Base-by-base conservation (phyloP, 1,139 yeast genomes). In the Hansenula lynferdii region DNA sequence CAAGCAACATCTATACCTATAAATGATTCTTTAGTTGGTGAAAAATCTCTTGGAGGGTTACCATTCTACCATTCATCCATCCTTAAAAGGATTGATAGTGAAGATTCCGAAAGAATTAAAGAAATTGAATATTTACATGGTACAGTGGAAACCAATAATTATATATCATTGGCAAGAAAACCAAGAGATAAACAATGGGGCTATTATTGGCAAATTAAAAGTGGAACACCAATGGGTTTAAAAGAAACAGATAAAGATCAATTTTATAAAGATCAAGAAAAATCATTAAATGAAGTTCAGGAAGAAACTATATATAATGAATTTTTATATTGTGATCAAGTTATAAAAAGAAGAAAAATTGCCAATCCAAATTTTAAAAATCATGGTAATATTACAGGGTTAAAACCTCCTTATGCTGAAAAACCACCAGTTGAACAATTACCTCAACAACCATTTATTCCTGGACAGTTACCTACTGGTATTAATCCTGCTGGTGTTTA, bases 351-450 rank as follows among this genome's bases (percentile, higher is more conserved):
- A 9, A 64, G 60, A 44, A 60, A 69, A 41, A 56, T 53, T 31
- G 71, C 76, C 2, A 72, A 70, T 50, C 68, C 75, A 8, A 73
- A 73, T 47, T 61, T 65, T 35, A 34, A 67, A n/a, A 70, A 69
- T 1, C 57, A 65, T 44, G 59, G 69, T 2, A 70, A 70, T 42
- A 64, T 71, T 10, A 56, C 58, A 34, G 62, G 65, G 5, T 57
- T 61, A 28, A 65, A 60, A 44, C 72, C 77, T 10, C 67, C 72
- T 4, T 71, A 68, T 48, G 31, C 39, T 3, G 53, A 49, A 20
- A 49, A 36, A 36, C 51, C n/a, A n/a, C n/a, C 50, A 20, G 14
- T 15, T 6, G 14, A 15, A 21, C 20, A 25, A 10, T 30, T 18
- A 10, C 16, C 14, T 7, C 31, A 29, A 16, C 14, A 16, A 5